Conservation (phyloP, 2,329 filamentous ascomycete genomes). For the Microthyrium microscopicum region DNA sequence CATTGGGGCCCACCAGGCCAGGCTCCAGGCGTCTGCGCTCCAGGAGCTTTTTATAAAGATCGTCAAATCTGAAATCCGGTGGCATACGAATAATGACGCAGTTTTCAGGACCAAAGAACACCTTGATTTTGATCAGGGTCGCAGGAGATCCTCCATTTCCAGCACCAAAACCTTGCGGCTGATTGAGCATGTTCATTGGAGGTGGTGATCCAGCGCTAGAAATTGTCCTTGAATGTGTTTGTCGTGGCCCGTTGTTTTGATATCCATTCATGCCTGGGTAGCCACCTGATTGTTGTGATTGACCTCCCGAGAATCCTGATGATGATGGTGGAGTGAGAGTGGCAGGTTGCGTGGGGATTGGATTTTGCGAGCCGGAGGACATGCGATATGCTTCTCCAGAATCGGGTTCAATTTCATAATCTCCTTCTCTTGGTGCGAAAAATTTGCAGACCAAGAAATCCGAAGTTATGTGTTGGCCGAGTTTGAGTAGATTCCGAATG, state of each 20-base stretch:
- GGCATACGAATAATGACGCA: slow-evolving; percentile 84
- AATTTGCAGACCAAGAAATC: slow-evolving; percentile 77
- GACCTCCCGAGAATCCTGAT: not conserved
- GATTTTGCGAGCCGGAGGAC: slow-evolving; percentile 37
- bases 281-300: slow-evolving; percentile 1
- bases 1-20: slow-evolving; percentile 15
- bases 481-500: slow-evolving; percentile 73
- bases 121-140: slow-evolving; percentile 66
- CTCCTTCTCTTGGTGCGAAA: slow-evolving; percentile 76
- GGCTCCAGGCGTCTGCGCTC: slow-evolving; percentile 62
- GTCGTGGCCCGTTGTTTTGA: not conserved
- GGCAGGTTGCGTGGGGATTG: slow-evolving; percentile 19
- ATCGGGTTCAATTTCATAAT: slow-evolving; percentile 77
- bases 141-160: slow-evolving; percentile 10
- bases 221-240: slow-evolving; percentile 6
- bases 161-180: too few relatives aligned
- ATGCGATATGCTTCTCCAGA: slow-evolving; percentile 50
- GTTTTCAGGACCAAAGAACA: slow-evolving; percentile 74
- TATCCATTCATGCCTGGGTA: not conserved
- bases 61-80: slow-evolving; percentile 57
- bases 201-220: slow-evolving; percentile 10
- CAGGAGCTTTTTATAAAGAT: slow-evolving; percentile 67
- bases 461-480: slow-evolving; percentile 69
- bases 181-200: slow-evolving; percentile 2
- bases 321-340: slow-evolving; percentile 9